phyloP scores from a whole-genome alignment of 768 basidiomycete species.

The Auriscalpium orientale region DNA sequence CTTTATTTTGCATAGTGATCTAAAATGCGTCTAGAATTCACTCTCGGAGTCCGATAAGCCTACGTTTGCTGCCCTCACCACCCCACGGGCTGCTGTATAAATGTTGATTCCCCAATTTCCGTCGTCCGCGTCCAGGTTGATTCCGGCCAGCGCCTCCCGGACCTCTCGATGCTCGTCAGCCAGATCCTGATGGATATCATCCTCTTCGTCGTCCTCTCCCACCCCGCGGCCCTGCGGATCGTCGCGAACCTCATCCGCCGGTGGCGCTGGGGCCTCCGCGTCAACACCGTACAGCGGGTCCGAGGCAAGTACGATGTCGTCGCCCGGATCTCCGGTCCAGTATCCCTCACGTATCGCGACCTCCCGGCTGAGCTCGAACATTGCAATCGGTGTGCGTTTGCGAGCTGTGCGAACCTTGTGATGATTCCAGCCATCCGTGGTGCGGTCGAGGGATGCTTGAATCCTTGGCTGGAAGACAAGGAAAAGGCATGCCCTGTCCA shows the following conservation, averaged over 20 bases:
- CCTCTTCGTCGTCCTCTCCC: background rate
- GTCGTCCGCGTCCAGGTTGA: background rate
- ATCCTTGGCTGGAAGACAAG: constrained; percentile 24
- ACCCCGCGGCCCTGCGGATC: too few species aligned
- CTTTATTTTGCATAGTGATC: too few species aligned
- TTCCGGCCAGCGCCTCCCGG: background rate
- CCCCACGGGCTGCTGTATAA: background rate
- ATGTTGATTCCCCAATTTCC: background rate
- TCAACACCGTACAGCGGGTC: background rate
- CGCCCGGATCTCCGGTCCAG: background rate
- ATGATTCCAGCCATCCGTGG: constrained; percentile 19
- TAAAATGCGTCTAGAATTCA: too few species aligned
- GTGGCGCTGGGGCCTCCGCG: background rate
- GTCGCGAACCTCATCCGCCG: background rate
- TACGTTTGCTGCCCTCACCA: too few species aligned
- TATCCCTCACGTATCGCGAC: constrained; percentile 10
- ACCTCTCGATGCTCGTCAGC: background rate
- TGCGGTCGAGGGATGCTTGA: constrained; percentile 20
- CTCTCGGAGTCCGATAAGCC: too few species aligned
- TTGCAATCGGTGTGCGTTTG: constrained; percentile 15
- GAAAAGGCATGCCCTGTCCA: constrained; percentile 17
- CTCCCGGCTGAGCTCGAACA: constrained; percentile 21
- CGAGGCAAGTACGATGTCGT: background rate
- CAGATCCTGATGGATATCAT: background rate
- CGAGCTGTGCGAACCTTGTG: constrained; percentile 20